Evolutionary conservation across 23 red algal species (phyloP).

Genomic region (Agarophyton chilense): DNA sequence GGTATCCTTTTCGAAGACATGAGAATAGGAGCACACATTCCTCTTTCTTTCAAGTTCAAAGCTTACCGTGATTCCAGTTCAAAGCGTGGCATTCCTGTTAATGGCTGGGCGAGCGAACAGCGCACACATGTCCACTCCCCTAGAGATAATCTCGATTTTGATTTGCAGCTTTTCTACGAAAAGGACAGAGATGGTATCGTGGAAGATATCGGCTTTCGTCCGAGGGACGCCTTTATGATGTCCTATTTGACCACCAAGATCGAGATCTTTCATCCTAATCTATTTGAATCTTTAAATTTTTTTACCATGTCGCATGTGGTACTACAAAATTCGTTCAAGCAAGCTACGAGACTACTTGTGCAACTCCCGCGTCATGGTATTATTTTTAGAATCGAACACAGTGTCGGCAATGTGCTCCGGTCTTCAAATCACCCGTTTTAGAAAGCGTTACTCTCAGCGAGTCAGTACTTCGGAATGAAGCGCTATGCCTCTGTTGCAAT

Average conservation of each 20-base stretch:
- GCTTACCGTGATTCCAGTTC: constrained; percentile 55
- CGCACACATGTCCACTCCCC: neutral
- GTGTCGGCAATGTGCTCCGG: neutral
- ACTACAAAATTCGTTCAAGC: constrained; percentile 1
- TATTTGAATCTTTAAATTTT: neutral
- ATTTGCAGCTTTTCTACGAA: constrained; percentile 28
- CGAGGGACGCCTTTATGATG: neutral
- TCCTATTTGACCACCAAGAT: constrained; percentile 21
- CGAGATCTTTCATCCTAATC: constrained; percentile 41
- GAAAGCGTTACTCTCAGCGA: constrained; percentile 15
- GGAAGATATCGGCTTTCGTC: constrained; percentile 49
- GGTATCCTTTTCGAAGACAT: constrained; percentile 67
- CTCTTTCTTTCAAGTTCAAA: constrained; percentile 33
- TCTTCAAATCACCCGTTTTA: neutral
- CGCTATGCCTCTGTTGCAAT: constrained; percentile 26
- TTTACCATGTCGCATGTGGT: constrained; percentile 20
- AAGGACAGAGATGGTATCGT: constrained; percentile 53
- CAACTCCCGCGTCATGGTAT: constrained; percentile 43
- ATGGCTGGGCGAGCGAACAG: neutral
- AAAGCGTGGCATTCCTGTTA: constrained; percentile 20
- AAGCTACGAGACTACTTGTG: constrained; percentile 36
- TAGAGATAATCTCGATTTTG: neutral
- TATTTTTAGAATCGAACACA: constrained; percentile 30
- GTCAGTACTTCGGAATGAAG: constrained; percentile 51
- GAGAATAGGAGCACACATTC: constrained; percentile 46